Conservation (phyloP, 2,329 filamentous ascomycete genomes). For the Tolypocladium tundrense region DNA sequence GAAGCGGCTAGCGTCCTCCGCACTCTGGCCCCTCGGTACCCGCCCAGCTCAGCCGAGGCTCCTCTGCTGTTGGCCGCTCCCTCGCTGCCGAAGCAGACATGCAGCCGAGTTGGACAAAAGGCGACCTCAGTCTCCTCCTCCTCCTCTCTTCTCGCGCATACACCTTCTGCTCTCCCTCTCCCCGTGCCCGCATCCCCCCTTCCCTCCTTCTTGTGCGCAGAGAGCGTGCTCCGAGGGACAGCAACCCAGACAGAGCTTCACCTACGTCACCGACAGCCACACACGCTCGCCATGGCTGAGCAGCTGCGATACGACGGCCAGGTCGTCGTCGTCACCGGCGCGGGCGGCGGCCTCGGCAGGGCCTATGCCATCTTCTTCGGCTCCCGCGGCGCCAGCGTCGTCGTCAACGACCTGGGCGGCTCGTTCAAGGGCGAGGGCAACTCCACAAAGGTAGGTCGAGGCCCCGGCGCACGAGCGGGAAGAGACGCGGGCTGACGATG, state of each 20-base stretch:
- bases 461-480: constrained; percentile 5
- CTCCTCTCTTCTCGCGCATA: not conserved
- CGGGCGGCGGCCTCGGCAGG: constrained; percentile 69
- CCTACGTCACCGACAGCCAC: constrained; percentile 4
- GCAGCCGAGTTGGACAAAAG: not conserved
- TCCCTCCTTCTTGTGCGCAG: not conserved
- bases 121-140: not conserved
- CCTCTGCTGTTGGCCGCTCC: not conserved
- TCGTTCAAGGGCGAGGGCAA: constrained; percentile 89
- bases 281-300: constrained; percentile 40
- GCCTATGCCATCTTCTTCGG: constrained; percentile 86
- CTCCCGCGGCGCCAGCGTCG: constrained; percentile 82
- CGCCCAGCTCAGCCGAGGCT: constrained; percentile 6
- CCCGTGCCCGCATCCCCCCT: not conserved
- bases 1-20: constrained; percentile 13
- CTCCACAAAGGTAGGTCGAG: constrained; percentile 62
- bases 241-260: not conserved
- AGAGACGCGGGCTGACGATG: not conserved
- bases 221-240: not conserved
- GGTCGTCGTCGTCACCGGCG: constrained; percentile 74
- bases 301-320: constrained; percentile 76
- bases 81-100: not conserved
- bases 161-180: not conserved
- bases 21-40: constrained; percentile 17
- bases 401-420: constrained; percentile 91